phyloP scores from a whole-genome alignment of 2,329 filamentous ascomycete species.

The Thielaviopsis musarum region DNA sequence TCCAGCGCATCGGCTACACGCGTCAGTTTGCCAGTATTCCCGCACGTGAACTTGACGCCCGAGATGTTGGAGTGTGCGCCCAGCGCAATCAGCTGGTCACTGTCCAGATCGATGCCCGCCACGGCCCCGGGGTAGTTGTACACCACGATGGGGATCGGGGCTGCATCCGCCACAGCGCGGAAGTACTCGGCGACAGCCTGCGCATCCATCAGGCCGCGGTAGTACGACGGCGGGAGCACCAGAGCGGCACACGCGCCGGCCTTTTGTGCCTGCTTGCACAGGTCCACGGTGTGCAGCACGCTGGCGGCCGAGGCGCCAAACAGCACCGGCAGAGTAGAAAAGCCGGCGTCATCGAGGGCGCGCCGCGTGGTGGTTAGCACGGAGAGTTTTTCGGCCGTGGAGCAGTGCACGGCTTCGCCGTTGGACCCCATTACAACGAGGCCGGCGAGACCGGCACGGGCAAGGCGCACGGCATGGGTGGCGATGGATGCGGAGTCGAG shows the following conservation, averaged over 20 bases:
- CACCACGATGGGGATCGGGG: constrained; percentile 61
- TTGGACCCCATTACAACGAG: constrained; percentile 82
- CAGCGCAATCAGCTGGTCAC: constrained; percentile 66
- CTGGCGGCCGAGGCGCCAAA: constrained; percentile 69
- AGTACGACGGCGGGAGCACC: constrained; percentile 69
- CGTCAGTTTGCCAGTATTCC: constrained; percentile 77
- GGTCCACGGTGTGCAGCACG: constrained; percentile 62
- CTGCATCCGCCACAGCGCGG: constrained; percentile 55
- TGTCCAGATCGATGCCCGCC: constrained; percentile 77
- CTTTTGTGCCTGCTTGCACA: constrained; percentile 47
- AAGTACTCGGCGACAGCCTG: constrained; percentile 58
- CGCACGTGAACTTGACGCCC: constrained; percentile 84
- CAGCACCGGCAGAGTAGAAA: constrained; percentile 59
- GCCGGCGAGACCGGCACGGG: constrained; percentile 60
- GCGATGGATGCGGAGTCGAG: constrained; percentile 67
- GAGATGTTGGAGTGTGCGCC: constrained; percentile 69
- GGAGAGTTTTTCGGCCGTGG: constrained; percentile 55
- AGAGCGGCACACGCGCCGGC: constrained; percentile 69
- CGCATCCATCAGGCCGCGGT: constrained; percentile 60
- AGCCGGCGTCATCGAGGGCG: constrained; percentile 67
- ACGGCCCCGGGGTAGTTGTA: constrained; percentile 90
- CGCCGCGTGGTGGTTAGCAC: constrained; percentile 65
- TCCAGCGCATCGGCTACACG: constrained; percentile 58
- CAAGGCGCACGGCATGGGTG: constrained; percentile 63
- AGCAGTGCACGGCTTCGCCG: constrained; percentile 75